These are phyloP conservation scores for Solanum hybrid DNA, from an alignment of 305 asterid genomes.

Conservation along the genomic window DNA sequence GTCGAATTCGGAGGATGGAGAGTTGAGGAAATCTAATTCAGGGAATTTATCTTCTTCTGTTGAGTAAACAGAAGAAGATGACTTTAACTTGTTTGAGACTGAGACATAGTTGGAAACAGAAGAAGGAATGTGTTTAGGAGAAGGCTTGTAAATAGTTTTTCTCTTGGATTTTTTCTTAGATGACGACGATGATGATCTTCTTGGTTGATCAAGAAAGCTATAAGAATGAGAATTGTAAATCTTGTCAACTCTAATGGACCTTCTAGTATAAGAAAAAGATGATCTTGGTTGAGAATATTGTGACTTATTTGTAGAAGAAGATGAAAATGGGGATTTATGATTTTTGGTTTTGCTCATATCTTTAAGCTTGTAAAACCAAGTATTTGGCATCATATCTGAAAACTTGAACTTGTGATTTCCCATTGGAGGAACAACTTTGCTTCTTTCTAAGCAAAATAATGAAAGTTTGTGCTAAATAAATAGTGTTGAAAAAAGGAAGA, in stretches of 20 bases:
- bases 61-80: not conserved
- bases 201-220: not conserved
- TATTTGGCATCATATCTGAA: conserved; percentile 12
- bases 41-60: not conserved
- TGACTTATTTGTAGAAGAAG: not conserved
- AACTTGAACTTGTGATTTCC: conserved; percentile 14
- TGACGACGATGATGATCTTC: not conserved
- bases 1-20: not conserved
- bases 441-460: not conserved
- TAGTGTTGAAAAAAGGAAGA: not conserved
- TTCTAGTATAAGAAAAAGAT: not conserved
- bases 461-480: not conserved
- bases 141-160: conserved; percentile 15
- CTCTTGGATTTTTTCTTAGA: conserved; percentile 3
- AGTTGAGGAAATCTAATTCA: not conserved
- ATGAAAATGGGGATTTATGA: not conserved
- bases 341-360: conserved; percentile 12
- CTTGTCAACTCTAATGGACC: not conserved
- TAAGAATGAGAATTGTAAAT: not conserved
- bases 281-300: not conserved
- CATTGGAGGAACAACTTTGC: not conserved
- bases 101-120: not conserved
- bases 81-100: not conserved
- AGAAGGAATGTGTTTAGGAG: not conserved
- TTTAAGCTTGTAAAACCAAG: conserved; percentile 17